Evolutionary conservation across 2,329 filamentous ascomycete species (phyloP).

Genomic region (Plenodomus biglobosus): DNA sequence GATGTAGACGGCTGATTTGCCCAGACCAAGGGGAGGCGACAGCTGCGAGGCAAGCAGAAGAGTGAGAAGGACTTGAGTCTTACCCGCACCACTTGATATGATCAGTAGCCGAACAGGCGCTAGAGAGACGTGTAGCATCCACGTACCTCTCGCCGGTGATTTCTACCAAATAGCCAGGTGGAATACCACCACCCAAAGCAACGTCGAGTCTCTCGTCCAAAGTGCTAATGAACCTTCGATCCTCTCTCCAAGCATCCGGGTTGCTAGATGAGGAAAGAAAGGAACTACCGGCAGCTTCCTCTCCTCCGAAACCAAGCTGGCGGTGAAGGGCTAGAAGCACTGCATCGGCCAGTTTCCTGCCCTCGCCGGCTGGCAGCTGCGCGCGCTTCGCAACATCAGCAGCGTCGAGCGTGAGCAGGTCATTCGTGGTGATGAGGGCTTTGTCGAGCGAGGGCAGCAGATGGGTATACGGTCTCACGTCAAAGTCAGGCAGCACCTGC

Average conservation of each 20-base stretch:
- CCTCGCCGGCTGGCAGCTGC: slow-evolving; percentile 75
- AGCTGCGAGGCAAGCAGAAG: slow-evolving; percentile 85
- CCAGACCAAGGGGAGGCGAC: slow-evolving; percentile 68
- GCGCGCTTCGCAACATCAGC: slow-evolving; percentile 84
- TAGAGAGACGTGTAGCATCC: background rate
- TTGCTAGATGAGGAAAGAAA: slow-evolving; percentile 18
- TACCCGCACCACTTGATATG: slow-evolving; percentile 74
- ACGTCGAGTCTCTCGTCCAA: slow-evolving; percentile 73
- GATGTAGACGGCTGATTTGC: slow-evolving; percentile 81
- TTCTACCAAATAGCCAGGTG: slow-evolving; percentile 79
- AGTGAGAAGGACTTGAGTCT: slow-evolving; percentile 88
- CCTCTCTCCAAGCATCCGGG: slow-evolving; percentile 15
- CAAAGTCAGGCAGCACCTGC: slow-evolving; percentile 78
- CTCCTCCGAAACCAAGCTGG: slow-evolving; percentile 55
- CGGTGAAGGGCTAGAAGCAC: slow-evolving; percentile 68
- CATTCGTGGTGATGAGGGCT: slow-evolving; percentile 73
- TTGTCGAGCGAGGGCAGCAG: slow-evolving; percentile 80
- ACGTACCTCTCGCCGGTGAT: slow-evolving; percentile 79
- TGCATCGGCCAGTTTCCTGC: slow-evolving; percentile 71
- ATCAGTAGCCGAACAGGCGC: slow-evolving; percentile 4
- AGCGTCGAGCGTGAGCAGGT: slow-evolving; percentile 81
- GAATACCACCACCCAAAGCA: slow-evolving; percentile 75
- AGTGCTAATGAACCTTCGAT: slow-evolving; percentile 71
- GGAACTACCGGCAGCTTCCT: slow-evolving; percentile 16
- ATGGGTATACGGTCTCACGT: slow-evolving; percentile 68